phyloP scores from a whole-genome alignment of 2,329 filamentous ascomycete species.

The Calonectria ilicicola region DNA sequence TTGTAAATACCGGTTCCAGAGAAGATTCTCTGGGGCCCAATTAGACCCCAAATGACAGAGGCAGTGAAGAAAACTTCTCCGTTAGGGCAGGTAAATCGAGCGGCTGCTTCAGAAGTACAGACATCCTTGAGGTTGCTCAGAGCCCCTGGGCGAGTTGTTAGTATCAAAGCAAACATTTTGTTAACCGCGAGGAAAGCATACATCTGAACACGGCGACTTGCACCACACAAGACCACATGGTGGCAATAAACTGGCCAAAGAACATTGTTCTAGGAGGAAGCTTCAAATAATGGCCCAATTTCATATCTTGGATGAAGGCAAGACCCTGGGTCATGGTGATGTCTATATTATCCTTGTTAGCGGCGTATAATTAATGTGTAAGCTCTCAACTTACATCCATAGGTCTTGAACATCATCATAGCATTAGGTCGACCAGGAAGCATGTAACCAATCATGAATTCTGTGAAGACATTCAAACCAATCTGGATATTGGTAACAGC shows the following conservation, averaged over 20 bases:
- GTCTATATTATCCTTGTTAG: neutral
- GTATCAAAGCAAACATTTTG: too few species aligned
- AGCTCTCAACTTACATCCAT: neutral
- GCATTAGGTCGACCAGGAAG: neutral
- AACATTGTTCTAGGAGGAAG: neutral
- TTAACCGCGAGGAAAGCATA: neutral
- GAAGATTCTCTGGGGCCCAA: neutral
- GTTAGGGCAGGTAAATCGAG: constrained; percentile 2
- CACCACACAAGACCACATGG: neutral
- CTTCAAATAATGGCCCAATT: neutral
- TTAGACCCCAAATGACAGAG: constrained; percentile 2
- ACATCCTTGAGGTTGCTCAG: neutral
- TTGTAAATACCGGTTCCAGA: neutral
- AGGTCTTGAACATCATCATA: constrained; percentile 10
- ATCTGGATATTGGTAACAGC: neutral
- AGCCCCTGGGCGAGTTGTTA: neutral
- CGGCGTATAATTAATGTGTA: neutral
- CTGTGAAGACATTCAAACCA: neutral
- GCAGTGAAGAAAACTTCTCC: neutral
- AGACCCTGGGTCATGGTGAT: constrained; percentile 4
- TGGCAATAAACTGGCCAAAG: neutral
- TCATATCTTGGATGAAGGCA: neutral
- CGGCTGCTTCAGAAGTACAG: neutral
- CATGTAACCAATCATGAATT: constrained; percentile 4
- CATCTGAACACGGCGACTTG: neutral